These are phyloP conservation scores for Blastobotrys petasosporus DNA, from an alignment of 1,139 yeast genomes.

Conservation along the genomic window DNA sequence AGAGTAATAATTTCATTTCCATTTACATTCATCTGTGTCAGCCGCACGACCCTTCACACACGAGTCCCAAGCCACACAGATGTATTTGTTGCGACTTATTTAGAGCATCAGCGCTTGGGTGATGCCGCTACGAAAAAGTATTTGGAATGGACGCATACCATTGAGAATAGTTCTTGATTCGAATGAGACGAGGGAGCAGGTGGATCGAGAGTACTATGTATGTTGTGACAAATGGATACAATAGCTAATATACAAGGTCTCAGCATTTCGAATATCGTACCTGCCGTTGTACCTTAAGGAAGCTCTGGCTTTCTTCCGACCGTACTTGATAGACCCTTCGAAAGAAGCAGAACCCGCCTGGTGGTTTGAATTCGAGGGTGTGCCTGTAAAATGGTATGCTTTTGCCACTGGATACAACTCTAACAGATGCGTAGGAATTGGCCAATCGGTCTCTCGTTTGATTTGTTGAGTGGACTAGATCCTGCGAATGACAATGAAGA, in stretches of 20 bases:
- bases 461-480: conserved; percentile 41
- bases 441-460: conserved; percentile 71
- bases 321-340: conserved; percentile 35
- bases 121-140: conserved; percentile 26
- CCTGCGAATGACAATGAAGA: conserved; percentile 24
- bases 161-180: conserved; percentile 35
- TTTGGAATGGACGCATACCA: conserved; percentile 57
- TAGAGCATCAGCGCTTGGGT: neutral
- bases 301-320: conserved; percentile 42
- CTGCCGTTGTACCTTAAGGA: conserved; percentile 45
- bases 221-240: neutral
- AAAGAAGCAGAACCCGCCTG: conserved; percentile 36
- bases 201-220: conserved; percentile 19
- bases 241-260: conserved; percentile 20
- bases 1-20: no score
- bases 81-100: neutral
- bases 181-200: conserved; percentile 28
- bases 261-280: conserved; percentile 48
- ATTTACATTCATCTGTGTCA: no score
- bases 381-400: conserved; percentile 53
- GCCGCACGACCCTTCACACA: no score
- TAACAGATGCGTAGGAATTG: conserved; percentile 43
- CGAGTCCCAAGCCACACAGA: neutral
- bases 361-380: conserved; percentile 67
- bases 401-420: neutral